A percentile compares a stretch with the other conserved stretches of the same genome.
phyloP scores from a whole-genome alignment of 2,329 filamentous ascomycete genomes.

The Didymella keratinophila region DNA sequence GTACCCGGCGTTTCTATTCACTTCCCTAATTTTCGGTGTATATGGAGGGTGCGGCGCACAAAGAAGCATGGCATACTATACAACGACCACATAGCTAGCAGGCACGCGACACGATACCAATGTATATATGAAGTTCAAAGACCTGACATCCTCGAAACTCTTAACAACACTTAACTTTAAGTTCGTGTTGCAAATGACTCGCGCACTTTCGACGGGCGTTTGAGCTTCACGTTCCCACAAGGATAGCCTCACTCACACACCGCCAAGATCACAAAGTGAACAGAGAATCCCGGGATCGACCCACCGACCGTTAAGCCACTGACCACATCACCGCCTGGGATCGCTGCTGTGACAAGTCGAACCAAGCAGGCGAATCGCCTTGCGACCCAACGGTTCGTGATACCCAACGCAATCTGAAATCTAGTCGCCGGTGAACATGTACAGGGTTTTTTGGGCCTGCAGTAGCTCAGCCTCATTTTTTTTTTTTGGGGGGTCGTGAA shows the following conservation, averaged over 20 bases:
- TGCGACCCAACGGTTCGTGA: background rate
- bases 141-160: too few species aligned
- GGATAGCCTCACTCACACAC: constrained; percentile 13
- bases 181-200: background rate
- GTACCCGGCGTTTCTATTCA: constrained; percentile 2
- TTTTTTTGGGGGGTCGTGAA: background rate
- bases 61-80: constrained; percentile 5
- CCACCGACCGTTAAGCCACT: background rate
- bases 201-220: background rate
- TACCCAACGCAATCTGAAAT: background rate
- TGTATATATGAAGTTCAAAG: constrained; percentile 19
- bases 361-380: constrained; percentile 2
- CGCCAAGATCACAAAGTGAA: constrained; percentile 2
- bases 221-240: background rate
- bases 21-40: constrained; percentile 4
- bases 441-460: background rate
- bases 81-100: constrained; percentile 16
- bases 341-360: too few species aligned
- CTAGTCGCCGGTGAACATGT: background rate
- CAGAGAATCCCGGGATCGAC: background rate
- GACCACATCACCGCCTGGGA: too few species aligned
- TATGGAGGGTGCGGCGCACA: constrained; percentile 5
- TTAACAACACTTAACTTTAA: background rate
- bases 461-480: constrained; percentile 7
- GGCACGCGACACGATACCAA: constrained; percentile 15